Percentiles rank a stretch among this genome's conserved stretches.
Evolutionary conservation across 495 filamentous ascomycete species (phyloP).

Genomic region (Lichina pygmaea): DNA sequence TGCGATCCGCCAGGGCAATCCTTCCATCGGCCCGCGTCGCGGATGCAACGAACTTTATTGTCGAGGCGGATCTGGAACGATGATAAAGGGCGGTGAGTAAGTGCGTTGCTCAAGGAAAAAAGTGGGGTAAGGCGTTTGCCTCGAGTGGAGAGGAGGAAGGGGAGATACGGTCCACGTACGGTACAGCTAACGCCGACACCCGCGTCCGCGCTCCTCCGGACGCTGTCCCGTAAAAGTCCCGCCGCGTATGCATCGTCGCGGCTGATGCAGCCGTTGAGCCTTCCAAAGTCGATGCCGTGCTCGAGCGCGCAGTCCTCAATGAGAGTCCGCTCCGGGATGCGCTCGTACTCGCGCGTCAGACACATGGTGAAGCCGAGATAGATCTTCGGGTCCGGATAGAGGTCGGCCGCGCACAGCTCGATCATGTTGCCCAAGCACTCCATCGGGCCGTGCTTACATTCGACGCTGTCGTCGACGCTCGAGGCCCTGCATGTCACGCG

Average conservation of each 20-base stretch:
- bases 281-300: conserved; percentile 63
- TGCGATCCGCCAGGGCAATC: conserved; percentile 44
- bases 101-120: background rate
- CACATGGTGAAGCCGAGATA: conserved; percentile 85
- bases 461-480: conserved; percentile 28
- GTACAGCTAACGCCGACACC: conserved; percentile 72
- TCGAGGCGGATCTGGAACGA: conserved; percentile 25
- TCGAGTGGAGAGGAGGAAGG: background rate
- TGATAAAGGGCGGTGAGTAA: background rate
- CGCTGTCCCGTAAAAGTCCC: conserved; percentile 46
- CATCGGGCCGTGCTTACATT: conserved; percentile 64
- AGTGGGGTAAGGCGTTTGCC: background rate
- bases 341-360: conserved; percentile 37
- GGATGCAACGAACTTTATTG: conserved; percentile 54
- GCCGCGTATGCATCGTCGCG: conserved; percentile 36
- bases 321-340: conserved; percentile 47
- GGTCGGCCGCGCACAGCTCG: conserved; percentile 60
- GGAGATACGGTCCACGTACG: conserved; percentile 14
- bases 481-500: conserved; percentile 6
- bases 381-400: conserved; percentile 59
- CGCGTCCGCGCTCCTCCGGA: conserved; percentile 35
- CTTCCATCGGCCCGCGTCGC: conserved; percentile 56
- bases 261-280: conserved; percentile 56
- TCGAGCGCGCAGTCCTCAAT: conserved; percentile 69
- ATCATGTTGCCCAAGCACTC: conserved; percentile 93